Percentiles rank a stretch among this genome's conserved stretches.
phyloP scores from a whole-genome alignment of 1,139 yeast species.

The Suhomyces coccinellae region DNA sequence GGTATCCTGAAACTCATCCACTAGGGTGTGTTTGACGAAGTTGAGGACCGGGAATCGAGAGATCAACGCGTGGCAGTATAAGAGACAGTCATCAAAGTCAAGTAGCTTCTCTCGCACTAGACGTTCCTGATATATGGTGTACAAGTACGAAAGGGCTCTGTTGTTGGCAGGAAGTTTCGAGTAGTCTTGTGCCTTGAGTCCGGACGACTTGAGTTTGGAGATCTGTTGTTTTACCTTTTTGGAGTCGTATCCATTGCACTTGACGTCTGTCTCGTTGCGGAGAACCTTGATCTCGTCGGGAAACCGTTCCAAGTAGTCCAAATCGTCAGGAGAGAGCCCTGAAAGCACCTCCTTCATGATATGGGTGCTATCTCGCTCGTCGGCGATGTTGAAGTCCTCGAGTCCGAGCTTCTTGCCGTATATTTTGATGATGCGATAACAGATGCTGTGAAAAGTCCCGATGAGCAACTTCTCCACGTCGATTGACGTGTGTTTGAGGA shows the following conservation, averaged over 20 bases:
- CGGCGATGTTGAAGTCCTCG: slow-evolving; percentile 57
- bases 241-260: slow-evolving; percentile 34
- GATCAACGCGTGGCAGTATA: slow-evolving; percentile 55
- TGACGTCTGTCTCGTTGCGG: slow-evolving; percentile 15
- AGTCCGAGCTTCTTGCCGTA: slow-evolving; percentile 58
- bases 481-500: slow-evolving; percentile 41
- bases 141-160: slow-evolving; percentile 34
- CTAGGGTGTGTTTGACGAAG: slow-evolving; percentile 66
- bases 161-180: slow-evolving; percentile 14
- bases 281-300: slow-evolving; percentile 14
- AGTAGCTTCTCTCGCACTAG: slow-evolving; percentile 45
- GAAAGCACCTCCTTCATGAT: slow-evolving; percentile 47
- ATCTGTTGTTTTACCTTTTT: slow-evolving; percentile 45
- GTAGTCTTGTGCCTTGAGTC: slow-evolving; percentile 41
- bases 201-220: slow-evolving; percentile 54
- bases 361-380: slow-evolving; percentile 60
- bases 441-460: slow-evolving; percentile 87
- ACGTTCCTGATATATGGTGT: slow-evolving; percentile 51
- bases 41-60: slow-evolving; percentile 44
- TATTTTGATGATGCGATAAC: slow-evolving; percentile 57
- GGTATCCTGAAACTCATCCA: slow-evolving; percentile 96
- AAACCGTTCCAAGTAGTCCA: slow-evolving; percentile 25
- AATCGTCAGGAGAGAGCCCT: slow-evolving; percentile 32
- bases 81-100: slow-evolving; percentile 84
- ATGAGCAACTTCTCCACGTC: slow-evolving; percentile 51